These are phyloP conservation scores for Knufia petricola DNA, from an alignment of 2,329 filamentous ascomycete genomes.

Conservation along the genomic window DNA sequence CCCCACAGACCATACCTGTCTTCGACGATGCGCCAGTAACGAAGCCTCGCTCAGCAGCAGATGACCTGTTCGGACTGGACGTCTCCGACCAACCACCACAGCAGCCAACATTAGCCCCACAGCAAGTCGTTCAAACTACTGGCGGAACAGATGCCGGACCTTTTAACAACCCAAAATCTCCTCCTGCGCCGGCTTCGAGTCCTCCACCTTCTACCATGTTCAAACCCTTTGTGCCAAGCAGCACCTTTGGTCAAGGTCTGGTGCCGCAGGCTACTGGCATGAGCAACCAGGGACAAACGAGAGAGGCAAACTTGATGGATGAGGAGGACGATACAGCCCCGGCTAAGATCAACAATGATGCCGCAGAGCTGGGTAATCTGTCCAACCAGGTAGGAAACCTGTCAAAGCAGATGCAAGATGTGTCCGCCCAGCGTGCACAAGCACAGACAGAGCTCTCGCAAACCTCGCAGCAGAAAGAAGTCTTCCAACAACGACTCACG, in stretches of 20 bases:
- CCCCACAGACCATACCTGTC: slow-evolving; percentile 35
- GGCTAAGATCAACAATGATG: slow-evolving; percentile 80
- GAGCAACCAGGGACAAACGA: slow-evolving; percentile 30
- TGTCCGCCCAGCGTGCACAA: slow-evolving; percentile 68
- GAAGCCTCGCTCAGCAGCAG: slow-evolving; percentile 68
- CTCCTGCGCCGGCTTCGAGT: slow-evolving; percentile 29
- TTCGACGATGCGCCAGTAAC: slow-evolving; percentile 37
- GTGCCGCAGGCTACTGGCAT: slow-evolving; percentile 67
- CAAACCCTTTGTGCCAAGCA: slow-evolving; percentile 86
- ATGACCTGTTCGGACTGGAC: slow-evolving; percentile 90
- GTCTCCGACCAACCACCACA: slow-evolving; percentile 46
- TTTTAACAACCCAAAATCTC: slow-evolving; percentile 48
- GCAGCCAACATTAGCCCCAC: slow-evolving; percentile 44
- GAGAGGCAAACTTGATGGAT: slow-evolving; percentile 57
- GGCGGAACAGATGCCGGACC: slow-evolving; percentile 53
- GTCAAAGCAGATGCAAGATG: slow-evolving; percentile 87
- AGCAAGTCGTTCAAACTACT: slow-evolving; percentile 57
- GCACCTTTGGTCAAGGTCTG: slow-evolving; percentile 78
- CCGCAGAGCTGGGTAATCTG: slow-evolving; percentile 84
- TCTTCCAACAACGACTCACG: slow-evolving; percentile 79
- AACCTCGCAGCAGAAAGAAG: slow-evolving; percentile 76
- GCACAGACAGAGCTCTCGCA: slow-evolving; percentile 77
- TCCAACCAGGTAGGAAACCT: slow-evolving; percentile 90
- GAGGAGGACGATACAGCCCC: slow-evolving; percentile 82
- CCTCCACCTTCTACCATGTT: slow-evolving; percentile 45